Base-by-base conservation (phyloP, 805 yeast genomes). In the Wickerhamiella dianesei region DNA sequence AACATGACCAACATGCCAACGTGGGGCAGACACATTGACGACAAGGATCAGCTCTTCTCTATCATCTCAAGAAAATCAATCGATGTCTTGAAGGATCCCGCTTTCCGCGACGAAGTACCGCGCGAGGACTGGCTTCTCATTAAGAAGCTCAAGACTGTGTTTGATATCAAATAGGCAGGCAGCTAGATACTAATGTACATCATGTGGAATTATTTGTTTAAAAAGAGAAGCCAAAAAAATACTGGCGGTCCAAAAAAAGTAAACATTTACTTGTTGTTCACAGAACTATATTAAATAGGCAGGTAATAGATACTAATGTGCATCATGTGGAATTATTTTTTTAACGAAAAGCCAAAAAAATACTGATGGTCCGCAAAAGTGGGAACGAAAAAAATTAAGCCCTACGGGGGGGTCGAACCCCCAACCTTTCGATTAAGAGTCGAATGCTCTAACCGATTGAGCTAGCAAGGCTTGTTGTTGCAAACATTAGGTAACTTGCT, bases 11-110 rank as follows among this genome's bases (percentile, higher is more conserved):
- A 84, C 54, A 95, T 87, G 69, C 97, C 98, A 47, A 80, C 85
- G 13, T 92, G 97, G 97, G 99, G 99, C 53, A 85, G 98, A 71
- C 99, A 92, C 63, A 94, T 92, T 57, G 95, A 87, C 65, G 99
- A 92, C 68, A 71, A 77, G 49, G 99, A 92, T 65, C 73, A 76
- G 41, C 71, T 92, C 62, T 92, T 88, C 68, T 89, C 98, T n/a
- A 73, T 82, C 69, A 76, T 92, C 53, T 63, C 92, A 12, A 79
- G 98, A 73, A 83, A 73, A 66, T 83, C 95, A 35, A 88, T 92
- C 57, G 96, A 92, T 64, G 83, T 95, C n/a, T 77, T 92, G 74
- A 92, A 92, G 70, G 98, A 92, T 60, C 94, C 95, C 39, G 96
- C 97, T 3, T 92, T 92, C 79, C 78, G 99, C 67, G 89, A 84